These are phyloP conservation scores for Tricholoma sp. DNA, from an alignment of 768 basidiomycete species.

Conservation along the genomic window DNA sequence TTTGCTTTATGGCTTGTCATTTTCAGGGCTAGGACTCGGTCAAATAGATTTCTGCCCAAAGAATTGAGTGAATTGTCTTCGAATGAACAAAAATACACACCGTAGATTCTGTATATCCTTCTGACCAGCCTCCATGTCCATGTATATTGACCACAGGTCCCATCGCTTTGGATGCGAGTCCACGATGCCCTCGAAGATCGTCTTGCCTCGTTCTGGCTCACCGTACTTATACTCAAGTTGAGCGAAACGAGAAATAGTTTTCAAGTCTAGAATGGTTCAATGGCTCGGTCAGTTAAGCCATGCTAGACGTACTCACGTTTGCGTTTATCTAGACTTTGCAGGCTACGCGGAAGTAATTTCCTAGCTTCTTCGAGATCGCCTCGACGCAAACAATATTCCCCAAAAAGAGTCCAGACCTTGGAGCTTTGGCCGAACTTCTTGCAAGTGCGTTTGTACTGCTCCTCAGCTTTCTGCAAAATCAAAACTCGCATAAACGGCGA, in stretches of 20 bases:
- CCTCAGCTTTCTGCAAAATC: slow-evolving; percentile 75
- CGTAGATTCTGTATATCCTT: slow-evolving; percentile 74
- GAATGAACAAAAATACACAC: slow-evolving; percentile 31
- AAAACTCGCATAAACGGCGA: not conserved
- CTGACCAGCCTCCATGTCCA: slow-evolving; percentile 90
- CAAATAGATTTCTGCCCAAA: slow-evolving; percentile 71
- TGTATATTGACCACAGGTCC: slow-evolving; percentile 94
- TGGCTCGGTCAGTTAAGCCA: not conserved
- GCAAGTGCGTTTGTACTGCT: slow-evolving; percentile 79
- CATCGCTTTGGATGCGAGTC: slow-evolving; percentile 94
- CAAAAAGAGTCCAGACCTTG: slow-evolving; percentile 90
- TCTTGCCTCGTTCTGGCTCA: slow-evolving; percentile 91
- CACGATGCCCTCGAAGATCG: slow-evolving; percentile 93
- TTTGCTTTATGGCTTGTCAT: slow-evolving; percentile 96
- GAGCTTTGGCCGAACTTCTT: slow-evolving; percentile 95
- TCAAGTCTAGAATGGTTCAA: slow-evolving; percentile 58
- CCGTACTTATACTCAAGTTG: slow-evolving; percentile 93
- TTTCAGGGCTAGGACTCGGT: slow-evolving; percentile 76
- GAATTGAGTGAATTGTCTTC: not conserved
- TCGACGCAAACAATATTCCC: slow-evolving; percentile 72
- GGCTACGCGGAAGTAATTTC: slow-evolving; percentile 76
- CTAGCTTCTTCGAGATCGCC: slow-evolving; percentile 78
- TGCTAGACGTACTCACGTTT: slow-evolving; percentile 63
- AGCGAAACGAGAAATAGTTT: slow-evolving; percentile 93
- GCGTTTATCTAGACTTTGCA: slow-evolving; percentile 89